These are phyloP conservation scores for Hyphodiscus hymeniophilus DNA, from an alignment of 495 filamentous ascomycete genomes.

Conservation along the genomic window DNA sequence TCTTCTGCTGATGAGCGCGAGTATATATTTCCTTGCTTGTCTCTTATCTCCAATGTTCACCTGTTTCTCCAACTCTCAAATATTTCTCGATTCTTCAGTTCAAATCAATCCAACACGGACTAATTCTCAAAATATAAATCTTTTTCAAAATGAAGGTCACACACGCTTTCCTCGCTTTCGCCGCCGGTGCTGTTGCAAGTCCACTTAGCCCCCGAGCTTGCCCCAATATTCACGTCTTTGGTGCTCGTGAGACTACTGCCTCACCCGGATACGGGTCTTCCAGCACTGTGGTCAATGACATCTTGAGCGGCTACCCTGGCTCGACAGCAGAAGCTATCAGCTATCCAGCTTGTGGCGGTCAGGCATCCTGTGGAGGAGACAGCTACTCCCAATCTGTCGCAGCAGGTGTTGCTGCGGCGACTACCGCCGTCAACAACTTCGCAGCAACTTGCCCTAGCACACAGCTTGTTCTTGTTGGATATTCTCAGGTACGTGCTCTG, in stretches of 20 bases:
- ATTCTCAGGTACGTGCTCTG: slow-evolving; percentile 41
- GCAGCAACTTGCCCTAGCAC: slow-evolving; percentile 46
- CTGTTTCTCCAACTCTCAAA: no score
- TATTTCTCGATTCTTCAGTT: no score
- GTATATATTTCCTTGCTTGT: no score
- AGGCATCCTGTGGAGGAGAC: slow-evolving; percentile 37
- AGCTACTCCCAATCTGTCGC: slow-evolving; percentile 45
- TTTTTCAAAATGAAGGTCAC: no score
- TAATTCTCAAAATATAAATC: no score
- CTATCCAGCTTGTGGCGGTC: slow-evolving; percentile 53
- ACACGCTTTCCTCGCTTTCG: no score
- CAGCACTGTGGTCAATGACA: slow-evolving; percentile 39
- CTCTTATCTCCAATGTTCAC: no score
- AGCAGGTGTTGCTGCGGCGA: slow-evolving; percentile 44
- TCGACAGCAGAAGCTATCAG: slow-evolving; percentile 45
- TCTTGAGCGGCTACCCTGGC: slow-evolving; percentile 39
- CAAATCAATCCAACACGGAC: no score
- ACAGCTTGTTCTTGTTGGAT: slow-evolving; percentile 52
- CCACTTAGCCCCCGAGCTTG: slow-evolving; percentile 21
- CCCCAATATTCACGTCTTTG: slow-evolving; percentile 50
- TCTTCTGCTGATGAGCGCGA: no score
- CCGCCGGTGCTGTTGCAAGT: no score
- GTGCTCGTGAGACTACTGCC: slow-evolving; percentile 56
- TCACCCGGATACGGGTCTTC: slow-evolving; percentile 45
- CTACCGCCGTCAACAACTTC: slow-evolving; percentile 45